Conservation (phyloP, 345 rosid genomes). For the Lagerstroemia speciosa region DNA sequence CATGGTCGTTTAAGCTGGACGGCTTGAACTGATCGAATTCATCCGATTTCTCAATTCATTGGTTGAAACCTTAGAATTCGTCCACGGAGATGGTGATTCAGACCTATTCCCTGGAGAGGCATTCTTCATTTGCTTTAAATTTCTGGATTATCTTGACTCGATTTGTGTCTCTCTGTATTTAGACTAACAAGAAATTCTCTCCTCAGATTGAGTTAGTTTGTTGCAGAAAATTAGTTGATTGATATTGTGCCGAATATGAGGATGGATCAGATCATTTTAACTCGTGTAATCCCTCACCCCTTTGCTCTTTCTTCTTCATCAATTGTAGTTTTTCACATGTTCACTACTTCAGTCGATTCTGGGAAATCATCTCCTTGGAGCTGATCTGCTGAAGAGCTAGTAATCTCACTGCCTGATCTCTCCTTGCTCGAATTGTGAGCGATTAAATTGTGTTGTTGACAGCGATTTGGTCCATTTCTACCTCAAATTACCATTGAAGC, state of each 20-base stretch:
- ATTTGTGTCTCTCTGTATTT: background rate
- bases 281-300: constrained; percentile 26
- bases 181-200: background rate
- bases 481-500: constrained; percentile 65
- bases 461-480: constrained; percentile 87
- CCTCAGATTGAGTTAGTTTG: constrained; percentile 64
- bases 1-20: background rate
- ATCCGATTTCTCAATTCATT: background rate
- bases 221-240: constrained; percentile 75
- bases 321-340: background rate
- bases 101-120: constrained; percentile 74
- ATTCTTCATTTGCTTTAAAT: background rate
- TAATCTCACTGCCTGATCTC: background rate
- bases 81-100: constrained; percentile 54
- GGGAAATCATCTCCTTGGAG: background rate
- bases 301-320: background rate
- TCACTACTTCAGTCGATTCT: background rate
- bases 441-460: constrained; percentile 10
- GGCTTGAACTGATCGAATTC: background rate
- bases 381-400: background rate
- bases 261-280: constrained; percentile 65
- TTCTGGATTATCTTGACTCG: background rate
- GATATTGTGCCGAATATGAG: constrained; percentile 72
- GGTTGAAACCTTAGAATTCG: background rate
- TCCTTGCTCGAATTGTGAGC: background rate